phyloP scores from a whole-genome alignment of 2,329 filamentous ascomycete genomes.

The Lasiodiplodia hormozganensis region DNA sequence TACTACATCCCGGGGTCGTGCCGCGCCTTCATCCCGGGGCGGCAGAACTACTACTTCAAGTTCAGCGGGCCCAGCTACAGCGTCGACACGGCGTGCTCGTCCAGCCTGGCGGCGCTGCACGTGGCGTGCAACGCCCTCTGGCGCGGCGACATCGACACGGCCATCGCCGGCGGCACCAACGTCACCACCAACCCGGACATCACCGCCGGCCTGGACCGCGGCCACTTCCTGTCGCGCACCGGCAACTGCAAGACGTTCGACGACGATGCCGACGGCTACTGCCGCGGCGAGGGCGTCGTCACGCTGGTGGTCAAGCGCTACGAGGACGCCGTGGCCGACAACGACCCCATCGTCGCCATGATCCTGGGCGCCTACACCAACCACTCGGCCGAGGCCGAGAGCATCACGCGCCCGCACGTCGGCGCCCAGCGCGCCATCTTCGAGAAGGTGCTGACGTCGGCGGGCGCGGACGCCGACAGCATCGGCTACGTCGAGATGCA shows the following conservation, averaged over 20 bases:
- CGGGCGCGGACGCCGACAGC: slow-evolving; percentile 42
- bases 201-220: slow-evolving; percentile 48
- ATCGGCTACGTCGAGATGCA: slow-evolving; percentile 42
- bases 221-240: slow-evolving; percentile 38
- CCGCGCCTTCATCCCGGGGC: slow-evolving; percentile 60
- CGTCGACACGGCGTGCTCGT: slow-evolving; percentile 37
- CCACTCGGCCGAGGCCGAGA: slow-evolving; percentile 45
- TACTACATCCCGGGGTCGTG: slow-evolving; percentile 61
- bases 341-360: slow-evolving; percentile 44
- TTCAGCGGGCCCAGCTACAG: slow-evolving; percentile 35
- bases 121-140: slow-evolving; percentile 36
- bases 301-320: slow-evolving; percentile 44
- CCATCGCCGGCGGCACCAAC: slow-evolving; percentile 38
- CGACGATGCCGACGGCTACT: slow-evolving; percentile 45
- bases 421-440: slow-evolving; percentile 33
- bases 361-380: slow-evolving; percentile 49
- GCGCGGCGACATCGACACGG: slow-evolving; percentile 36
- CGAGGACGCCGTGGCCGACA: slow-evolving; percentile 42
- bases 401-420: slow-evolving; percentile 38
- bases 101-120: slow-evolving; percentile 36
- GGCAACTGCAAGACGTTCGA: slow-evolving; percentile 42
- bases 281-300: slow-evolving; percentile 41
- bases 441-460: slow-evolving; percentile 36
- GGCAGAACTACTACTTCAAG: slow-evolving; percentile 50
- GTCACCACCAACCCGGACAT: slow-evolving; percentile 44